phyloP scores from a whole-genome alignment of 768 basidiomycete genomes.

The Leccinum rimulosum region DNA sequence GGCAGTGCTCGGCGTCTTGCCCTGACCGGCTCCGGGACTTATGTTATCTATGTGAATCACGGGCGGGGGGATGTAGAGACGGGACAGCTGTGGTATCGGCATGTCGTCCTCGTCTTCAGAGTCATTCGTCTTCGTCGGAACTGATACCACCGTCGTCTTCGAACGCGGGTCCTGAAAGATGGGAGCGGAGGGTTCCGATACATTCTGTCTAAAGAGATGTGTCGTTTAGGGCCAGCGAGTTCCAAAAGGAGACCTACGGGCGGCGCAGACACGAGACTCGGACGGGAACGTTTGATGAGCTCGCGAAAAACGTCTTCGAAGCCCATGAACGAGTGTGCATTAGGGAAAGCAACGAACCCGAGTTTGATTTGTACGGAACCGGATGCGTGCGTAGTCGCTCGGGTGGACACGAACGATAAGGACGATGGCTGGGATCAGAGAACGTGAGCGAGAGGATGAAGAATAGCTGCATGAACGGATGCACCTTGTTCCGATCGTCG shows the following conservation, averaged over 20 bases:
- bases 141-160: too few relatives aligned
- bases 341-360: conserved; percentile 51
- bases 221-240: background rate
- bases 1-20: conserved; percentile 22
- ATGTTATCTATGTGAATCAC: conserved; percentile 18
- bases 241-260: conserved; percentile 51
- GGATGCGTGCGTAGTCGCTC: conserved; percentile 42
- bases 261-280: conserved; percentile 70
- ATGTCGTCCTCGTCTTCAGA: conserved; percentile 34
- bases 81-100: conserved; percentile 24
- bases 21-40: conserved; percentile 10
- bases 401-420: conserved; percentile 46
- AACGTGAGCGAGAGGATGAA: conserved; percentile 1
- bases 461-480: conserved; percentile 21
- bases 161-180: too few relatives aligned
- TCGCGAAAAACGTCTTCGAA: conserved; percentile 63
- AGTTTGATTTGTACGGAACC: conserved; percentile 61
- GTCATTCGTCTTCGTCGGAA: conserved; percentile 43
- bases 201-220: conserved; percentile 64
- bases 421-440: conserved; percentile 41
- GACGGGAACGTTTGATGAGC: conserved; percentile 60
- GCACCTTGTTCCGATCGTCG: conserved; percentile 65
- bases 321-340: conserved; percentile 42
- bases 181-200: too few relatives aligned
- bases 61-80: conserved; percentile 23